phyloP scores from a whole-genome alignment of 2,329 filamentous ascomycete species.

The Allantophomopsis cytisporea region DNA sequence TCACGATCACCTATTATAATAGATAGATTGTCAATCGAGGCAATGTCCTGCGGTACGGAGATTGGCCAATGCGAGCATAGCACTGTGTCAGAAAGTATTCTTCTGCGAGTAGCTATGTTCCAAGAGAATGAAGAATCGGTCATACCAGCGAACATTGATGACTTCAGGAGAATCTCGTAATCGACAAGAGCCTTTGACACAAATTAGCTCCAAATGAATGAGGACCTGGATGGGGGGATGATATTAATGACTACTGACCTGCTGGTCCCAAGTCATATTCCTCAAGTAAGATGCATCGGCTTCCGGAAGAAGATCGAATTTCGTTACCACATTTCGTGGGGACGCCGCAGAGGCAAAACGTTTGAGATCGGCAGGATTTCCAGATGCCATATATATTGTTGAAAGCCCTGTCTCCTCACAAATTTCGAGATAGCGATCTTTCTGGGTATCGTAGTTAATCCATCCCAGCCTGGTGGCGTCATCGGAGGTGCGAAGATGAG shows the following conservation, averaged over 20 bases:
- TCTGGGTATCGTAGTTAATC: constrained; percentile 2
- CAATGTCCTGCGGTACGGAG: neutral
- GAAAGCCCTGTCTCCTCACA: neutral
- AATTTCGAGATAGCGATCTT: constrained; percentile 1
- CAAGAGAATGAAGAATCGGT: neutral
- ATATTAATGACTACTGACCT: neutral
- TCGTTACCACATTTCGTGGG: constrained; percentile 1
- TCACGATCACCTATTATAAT: neutral
- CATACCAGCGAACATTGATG: neutral
- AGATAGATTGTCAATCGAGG: neutral
- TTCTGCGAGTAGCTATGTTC: neutral
- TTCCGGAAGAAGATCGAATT: constrained; percentile 2
- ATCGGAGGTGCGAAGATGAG: constrained; percentile 4
- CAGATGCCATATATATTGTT: constrained; percentile 1
- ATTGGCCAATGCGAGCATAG: neutral
- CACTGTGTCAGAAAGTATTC: neutral
- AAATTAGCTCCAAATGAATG: no score
- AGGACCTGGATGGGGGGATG: no score
- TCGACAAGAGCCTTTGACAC: constrained; percentile 3
- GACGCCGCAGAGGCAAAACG: no score
- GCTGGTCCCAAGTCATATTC: constrained; percentile 4
- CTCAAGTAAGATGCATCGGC: constrained; percentile 1
- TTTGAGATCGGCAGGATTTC: neutral
- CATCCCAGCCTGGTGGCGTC: constrained; percentile 2
- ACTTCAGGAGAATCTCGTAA: constrained; percentile 1